Base-by-base conservation (phyloP, 306 rosid species). In the Prunus mira region DNA sequence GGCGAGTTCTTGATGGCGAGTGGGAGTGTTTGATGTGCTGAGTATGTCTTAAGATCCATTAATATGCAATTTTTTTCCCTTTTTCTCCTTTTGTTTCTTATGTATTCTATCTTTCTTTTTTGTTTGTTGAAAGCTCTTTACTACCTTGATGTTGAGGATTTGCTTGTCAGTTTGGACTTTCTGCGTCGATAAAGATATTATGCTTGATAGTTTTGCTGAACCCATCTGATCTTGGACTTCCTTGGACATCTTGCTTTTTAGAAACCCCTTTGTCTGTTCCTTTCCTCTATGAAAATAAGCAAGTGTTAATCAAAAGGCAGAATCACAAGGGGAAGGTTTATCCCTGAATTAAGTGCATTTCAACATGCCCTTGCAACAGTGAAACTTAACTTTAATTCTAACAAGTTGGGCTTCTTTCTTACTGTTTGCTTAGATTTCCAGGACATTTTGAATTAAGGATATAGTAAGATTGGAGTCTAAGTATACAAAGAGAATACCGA, bases 1-100 rank as follows among this genome's bases (percentile, higher is more conserved):
- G 98, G 96, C 7, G 97, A 91, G 80, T 91, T 91, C 81, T 83
- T 89, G 90, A 91, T 89, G 96, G 96, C 90, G 15, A 86, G 67
- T 49, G 98, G 94, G 24, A 81, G 84, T 34, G 82, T 72, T 30
- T 73, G 70, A 79, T 28, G 65, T 72, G 81, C 67, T 71, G 27
- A 72, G 19, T 67, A 30, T 72, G 63, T 67, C 65, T 25, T 62
- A 14, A 9, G 24, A 57, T 58, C 56, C 14, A 38, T 38, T 34
- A 60, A n/a, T 43, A 63, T 28, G 49, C 57, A 46, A 66, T 41
- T 25, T 38, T 10, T 67, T 6, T 15, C 49, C 50, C 14, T 32
- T 34, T 62, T 69, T 34, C 15, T 57, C 50, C 14, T 32, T 49
- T 62, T 69, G 50, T 47, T 74, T 24, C 11, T 3, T 46, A 9